phyloP scores from a whole-genome alignment of 768 basidiomycete species.

The Mycena sanguinolenta region DNA sequence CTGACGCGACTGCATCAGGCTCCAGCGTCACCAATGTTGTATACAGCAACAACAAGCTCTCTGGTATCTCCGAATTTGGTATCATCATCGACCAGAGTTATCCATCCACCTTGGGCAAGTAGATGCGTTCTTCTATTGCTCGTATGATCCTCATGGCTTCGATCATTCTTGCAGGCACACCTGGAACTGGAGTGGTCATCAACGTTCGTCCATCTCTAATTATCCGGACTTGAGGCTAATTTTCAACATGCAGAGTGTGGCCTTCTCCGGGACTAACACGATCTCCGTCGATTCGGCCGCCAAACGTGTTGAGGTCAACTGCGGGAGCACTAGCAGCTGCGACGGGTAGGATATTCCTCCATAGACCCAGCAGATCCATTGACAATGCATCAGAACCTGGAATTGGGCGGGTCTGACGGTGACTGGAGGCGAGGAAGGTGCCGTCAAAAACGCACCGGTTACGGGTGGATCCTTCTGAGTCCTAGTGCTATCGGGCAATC shows the following conservation, averaged over 20 bases:
- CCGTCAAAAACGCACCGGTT: constrained; percentile 38
- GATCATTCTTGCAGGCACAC: constrained; percentile 23
- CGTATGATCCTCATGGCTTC: too few relatives aligned
- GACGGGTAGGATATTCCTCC: constrained; percentile 23
- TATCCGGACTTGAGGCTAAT: background rate
- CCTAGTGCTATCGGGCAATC: too few relatives aligned
- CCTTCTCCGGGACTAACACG: constrained; percentile 38
- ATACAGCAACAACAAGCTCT: constrained; percentile 38
- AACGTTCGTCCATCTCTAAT: constrained; percentile 18
- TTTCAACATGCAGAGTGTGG: constrained; percentile 29
- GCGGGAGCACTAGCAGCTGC: constrained; percentile 38
- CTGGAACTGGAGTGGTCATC: constrained; percentile 39
- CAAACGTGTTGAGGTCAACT: constrained; percentile 39
- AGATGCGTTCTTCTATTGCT: too few relatives aligned
- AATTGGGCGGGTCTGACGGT: constrained; percentile 38
- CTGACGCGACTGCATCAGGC: constrained; percentile 31
- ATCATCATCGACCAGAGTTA: constrained; percentile 41
- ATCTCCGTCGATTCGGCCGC: constrained; percentile 36
- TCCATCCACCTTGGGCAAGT: constrained; percentile 31
- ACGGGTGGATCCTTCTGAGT: constrained; percentile 37
- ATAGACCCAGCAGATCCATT: too few relatives aligned
- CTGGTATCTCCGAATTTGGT: constrained; percentile 37
- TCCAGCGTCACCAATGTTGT: constrained; percentile 36
- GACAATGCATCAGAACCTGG: constrained; percentile 27
- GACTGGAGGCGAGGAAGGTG: constrained; percentile 36